Conservation (phyloP, 1,139 yeast genomes). For the Taiozyma sp. region DNA sequence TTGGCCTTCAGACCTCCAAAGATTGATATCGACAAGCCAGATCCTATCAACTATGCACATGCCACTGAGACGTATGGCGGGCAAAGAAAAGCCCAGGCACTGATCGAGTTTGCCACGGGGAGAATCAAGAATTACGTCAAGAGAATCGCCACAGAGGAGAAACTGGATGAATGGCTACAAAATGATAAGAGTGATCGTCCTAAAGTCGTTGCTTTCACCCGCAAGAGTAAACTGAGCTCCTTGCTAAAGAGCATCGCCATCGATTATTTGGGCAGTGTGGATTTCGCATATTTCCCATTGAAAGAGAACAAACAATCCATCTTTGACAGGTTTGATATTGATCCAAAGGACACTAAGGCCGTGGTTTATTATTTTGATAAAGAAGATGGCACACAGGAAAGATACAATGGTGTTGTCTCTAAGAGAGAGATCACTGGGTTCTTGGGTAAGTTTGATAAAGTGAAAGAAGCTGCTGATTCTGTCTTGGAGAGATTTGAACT, state of each 20-base stretch:
- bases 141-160: slow-evolving; percentile 35
- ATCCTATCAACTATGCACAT: slow-evolving; percentile 32
- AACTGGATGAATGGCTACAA: slow-evolving; percentile 29
- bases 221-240: slow-evolving; percentile 48
- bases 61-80: slow-evolving; percentile 68
- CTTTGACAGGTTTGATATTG: slow-evolving; percentile 12
- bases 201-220: slow-evolving; percentile 42
- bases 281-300: slow-evolving; percentile 36
- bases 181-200: slow-evolving; percentile 25
- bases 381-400: neutral
- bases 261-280: slow-evolving; percentile 53
- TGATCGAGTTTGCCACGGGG: slow-evolving; percentile 54
- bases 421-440: slow-evolving; percentile 13
- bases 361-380: slow-evolving; percentile 9
- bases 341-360: slow-evolving; percentile 9
- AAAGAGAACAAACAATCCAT: slow-evolving; percentile 9
- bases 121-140: slow-evolving; percentile 72
- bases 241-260: slow-evolving; percentile 69
- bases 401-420: slow-evolving; percentile 13
- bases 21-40: slow-evolving; percentile 28
- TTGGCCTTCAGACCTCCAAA: slow-evolving; percentile 83
- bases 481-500: slow-evolving; percentile 8
- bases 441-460: slow-evolving; percentile 4
- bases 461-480: slow-evolving; percentile 1
- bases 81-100: slow-evolving; percentile 54